Evolutionary conservation across 768 basidiomycete species (phyloP).

Genomic region (Rhodotorula paludigena): DNA sequence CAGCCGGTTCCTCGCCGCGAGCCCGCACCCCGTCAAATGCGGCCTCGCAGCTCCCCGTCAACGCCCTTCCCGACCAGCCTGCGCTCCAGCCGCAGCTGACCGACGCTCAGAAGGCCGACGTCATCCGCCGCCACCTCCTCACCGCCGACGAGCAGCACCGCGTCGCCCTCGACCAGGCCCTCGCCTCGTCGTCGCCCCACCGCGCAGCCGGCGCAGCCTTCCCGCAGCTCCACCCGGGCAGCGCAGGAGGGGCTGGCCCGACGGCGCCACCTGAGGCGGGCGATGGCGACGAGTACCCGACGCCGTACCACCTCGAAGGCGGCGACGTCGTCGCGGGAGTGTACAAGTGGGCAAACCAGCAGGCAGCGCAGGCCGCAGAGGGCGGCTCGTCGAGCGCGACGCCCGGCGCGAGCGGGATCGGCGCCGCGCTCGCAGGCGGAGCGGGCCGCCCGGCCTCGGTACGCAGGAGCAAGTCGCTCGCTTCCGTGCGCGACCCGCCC

Average conservation of each 20-base stretch:
- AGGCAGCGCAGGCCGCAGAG: background rate
- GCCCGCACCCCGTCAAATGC: background rate
- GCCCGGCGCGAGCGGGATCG: background rate
- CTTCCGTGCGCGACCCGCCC: background rate
- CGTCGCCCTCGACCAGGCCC: slow-evolving; percentile 42
- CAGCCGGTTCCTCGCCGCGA: background rate
- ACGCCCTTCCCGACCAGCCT: background rate
- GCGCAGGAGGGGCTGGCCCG: background rate
- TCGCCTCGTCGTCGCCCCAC: slow-evolving; percentile 15
- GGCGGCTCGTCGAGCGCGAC: background rate
- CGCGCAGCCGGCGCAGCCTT: slow-evolving; percentile 14
- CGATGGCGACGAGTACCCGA: slow-evolving; percentile 29
- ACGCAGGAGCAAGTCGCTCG: slow-evolving; percentile 2
- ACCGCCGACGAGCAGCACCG: slow-evolving; percentile 61
- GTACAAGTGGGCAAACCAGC: slow-evolving; percentile 33
- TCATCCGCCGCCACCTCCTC: slow-evolving; percentile 75
- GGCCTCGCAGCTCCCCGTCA: background rate
- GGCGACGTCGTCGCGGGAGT: slow-evolving; percentile 32
- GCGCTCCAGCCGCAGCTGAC: slow-evolving; percentile 49
- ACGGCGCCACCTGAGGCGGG: background rate
- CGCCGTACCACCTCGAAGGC: slow-evolving; percentile 37
- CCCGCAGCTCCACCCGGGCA: background rate
- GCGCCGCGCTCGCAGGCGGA: background rate
- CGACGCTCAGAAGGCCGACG: slow-evolving; percentile 75
- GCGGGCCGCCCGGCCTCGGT: background rate